Base-by-base conservation (phyloP, 106 monocot genomes). In the Alisma plantagoaquatica region DNA sequence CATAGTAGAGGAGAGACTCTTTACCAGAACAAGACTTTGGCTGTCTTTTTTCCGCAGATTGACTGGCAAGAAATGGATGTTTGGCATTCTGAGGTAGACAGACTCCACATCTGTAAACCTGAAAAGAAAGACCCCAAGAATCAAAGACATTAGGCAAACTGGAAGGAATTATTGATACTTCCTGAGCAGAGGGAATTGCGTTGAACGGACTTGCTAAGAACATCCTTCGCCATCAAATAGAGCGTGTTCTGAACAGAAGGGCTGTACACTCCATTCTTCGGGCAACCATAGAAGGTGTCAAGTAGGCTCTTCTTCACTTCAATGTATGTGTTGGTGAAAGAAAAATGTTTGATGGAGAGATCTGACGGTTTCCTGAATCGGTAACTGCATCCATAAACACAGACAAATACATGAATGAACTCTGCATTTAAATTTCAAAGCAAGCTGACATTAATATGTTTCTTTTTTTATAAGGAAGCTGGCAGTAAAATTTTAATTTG, bases 211-310 rank as follows among this genome's bases (percentile, higher is more conserved):
- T 77, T 93, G 49, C 61, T 80, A 12, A 93, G 80, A 67, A 83
- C 80, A 46, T 76, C 76, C 60, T 69, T 77, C 25, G 77, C 93
- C 83, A 93, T 93, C 6, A 83, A 61, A 43, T 75, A 87, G 15
- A 93, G 83, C 19, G 93, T 93, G 54, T 70, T 87, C 67, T 93
- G 93, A 30, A 93, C 93, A 5, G 93, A 93, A 35, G 93, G 83
- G 51, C 93, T 93, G 70, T 93, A 93, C 14, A 87, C 77, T 27
- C 93, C 93, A 6, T 47, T 50, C 33, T 70, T 38, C 12, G 77
- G 64, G 21, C 71, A 66, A 1, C 93, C 93, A 24, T 87, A 93
- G 61, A 93, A 93, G 8, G 77, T 93, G 20, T 69, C 83, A 1
- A 43, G 63, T 19, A 93, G 29, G 53, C 69, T 64, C 52, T 72